These are phyloP conservation scores for Pseudogymnoascus sp. DNA, from an alignment of 2,329 filamentous ascomycete species.

Conservation along the genomic window DNA sequence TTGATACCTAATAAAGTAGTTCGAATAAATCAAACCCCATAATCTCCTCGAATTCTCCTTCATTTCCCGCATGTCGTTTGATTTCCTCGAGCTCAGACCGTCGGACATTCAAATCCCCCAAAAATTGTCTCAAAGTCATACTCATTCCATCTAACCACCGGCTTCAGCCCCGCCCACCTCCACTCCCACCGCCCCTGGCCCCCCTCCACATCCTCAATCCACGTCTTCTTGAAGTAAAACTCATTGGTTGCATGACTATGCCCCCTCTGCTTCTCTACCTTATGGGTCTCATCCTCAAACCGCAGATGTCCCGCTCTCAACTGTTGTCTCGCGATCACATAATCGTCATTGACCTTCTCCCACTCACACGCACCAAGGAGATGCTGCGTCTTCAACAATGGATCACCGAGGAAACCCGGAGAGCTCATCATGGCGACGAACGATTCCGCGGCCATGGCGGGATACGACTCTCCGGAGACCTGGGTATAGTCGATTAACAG, in stretches of 20 bases:
- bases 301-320: slow-evolving; percentile 56
- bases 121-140: slow-evolving; percentile 25
- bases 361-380: slow-evolving; percentile 54
- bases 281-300: slow-evolving; percentile 12
- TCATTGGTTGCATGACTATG: slow-evolving; percentile 24
- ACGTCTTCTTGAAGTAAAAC: slow-evolving; percentile 21
- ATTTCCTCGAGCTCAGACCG: background rate
- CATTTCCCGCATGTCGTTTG: background rate
- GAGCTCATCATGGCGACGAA: slow-evolving; percentile 54
- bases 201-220: slow-evolving; percentile 16
- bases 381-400: slow-evolving; percentile 57
- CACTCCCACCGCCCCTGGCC: slow-evolving; percentile 13
- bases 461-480: slow-evolving; percentile 54
- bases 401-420: slow-evolving; percentile 51
- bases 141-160: slow-evolving; percentile 24
- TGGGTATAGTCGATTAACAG: slow-evolving; percentile 62
- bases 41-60: background rate
- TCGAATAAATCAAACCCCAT: background rate
- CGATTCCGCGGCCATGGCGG: slow-evolving; percentile 54
- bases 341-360: slow-evolving; percentile 50
- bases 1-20: background rate
- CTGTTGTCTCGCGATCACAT: slow-evolving; percentile 54
- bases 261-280: slow-evolving; percentile 19
- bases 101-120: slow-evolving; percentile 15
- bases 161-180: slow-evolving; percentile 26